Evolutionary conservation across 2,329 filamentous ascomycete species (phyloP).

Genomic region (Alternaria incomplexa): DNA sequence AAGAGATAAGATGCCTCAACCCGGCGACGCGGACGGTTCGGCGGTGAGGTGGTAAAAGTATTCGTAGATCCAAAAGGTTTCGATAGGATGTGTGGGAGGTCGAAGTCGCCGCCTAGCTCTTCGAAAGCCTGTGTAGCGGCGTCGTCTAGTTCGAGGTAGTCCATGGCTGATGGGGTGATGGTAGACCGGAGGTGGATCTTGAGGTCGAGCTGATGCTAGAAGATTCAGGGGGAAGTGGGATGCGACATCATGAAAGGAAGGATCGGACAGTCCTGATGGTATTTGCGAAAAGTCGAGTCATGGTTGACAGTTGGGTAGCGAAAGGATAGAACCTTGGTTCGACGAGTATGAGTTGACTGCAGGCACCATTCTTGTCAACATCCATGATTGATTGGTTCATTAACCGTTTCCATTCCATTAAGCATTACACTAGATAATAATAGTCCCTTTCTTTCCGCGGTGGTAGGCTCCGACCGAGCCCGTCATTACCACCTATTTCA

Average conservation of each 20-base stretch:
- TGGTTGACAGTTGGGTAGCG: not conserved
- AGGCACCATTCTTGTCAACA: not conserved
- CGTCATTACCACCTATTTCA: constrained; percentile 4
- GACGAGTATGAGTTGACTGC: not conserved
- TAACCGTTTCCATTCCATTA: constrained; percentile 31
- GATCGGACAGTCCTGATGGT: too few species aligned
- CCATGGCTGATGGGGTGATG: not conserved
- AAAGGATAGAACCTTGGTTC: not conserved
- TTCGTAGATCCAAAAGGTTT: not conserved
- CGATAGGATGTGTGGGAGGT: not conserved
- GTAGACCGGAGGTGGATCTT: too few species aligned
- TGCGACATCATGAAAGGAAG: not conserved
- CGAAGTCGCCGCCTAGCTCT: constrained; percentile 1
- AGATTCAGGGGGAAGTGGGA: not conserved
- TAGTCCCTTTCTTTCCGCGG: constrained; percentile 15
- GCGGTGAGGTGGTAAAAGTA: not conserved
- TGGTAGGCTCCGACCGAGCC: not conserved
- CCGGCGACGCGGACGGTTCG: not conserved
- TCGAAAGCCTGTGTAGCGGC: not conserved
- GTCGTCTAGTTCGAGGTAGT: constrained; percentile 15
- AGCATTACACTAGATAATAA: constrained; percentile 42
- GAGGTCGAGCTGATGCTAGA: not conserved
- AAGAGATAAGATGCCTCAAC: constrained; percentile 1
- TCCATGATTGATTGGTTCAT: not conserved
- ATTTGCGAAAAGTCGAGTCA: not conserved